These are phyloP conservation scores for Sungouiozyma intestinalis DNA, from an alignment of 805 yeast species.

Conservation along the genomic window DNA sequence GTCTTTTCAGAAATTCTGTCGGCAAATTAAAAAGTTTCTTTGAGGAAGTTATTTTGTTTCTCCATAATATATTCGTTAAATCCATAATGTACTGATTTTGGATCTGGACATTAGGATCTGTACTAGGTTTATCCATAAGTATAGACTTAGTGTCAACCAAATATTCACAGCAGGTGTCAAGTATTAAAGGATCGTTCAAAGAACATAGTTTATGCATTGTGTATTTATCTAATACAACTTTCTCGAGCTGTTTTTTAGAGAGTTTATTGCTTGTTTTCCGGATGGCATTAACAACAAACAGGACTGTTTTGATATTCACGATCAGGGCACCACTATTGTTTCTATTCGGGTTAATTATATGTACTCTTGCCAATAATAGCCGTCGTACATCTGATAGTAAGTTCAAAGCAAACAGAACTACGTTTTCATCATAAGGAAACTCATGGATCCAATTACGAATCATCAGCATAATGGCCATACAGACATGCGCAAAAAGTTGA, in stretches of 20 bases:
- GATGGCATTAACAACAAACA: neutral
- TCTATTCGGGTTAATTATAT: neutral
- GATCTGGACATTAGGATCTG: slow-evolving; percentile 11
- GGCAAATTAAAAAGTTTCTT: slow-evolving; percentile 17
- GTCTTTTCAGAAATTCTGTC: slow-evolving; percentile 11
- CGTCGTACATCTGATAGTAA: slow-evolving; percentile 11
- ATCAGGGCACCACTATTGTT: neutral
- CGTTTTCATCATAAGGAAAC: neutral
- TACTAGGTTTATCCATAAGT: slow-evolving; percentile 8
- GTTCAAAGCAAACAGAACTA: slow-evolving; percentile 3
- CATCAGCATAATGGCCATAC: slow-evolving; percentile 9
- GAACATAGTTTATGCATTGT: slow-evolving; percentile 12
- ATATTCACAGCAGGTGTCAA: slow-evolving; percentile 17
- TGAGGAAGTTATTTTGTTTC: slow-evolving; percentile 15
- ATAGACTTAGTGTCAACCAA: slow-evolving; percentile 9
- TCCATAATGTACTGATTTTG: slow-evolving; percentile 21
- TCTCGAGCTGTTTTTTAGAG: slow-evolving; percentile 4
- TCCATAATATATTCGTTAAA: slow-evolving; percentile 24
- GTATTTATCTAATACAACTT: slow-evolving; percentile 9
- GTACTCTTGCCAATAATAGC: slow-evolving; percentile 6
- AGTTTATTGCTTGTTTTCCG: neutral
- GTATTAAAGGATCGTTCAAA: slow-evolving; percentile 17
- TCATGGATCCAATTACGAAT: slow-evolving; percentile 8
- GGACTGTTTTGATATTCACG: neutral
- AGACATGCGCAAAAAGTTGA: slow-evolving; percentile 6